Evolutionary conservation across 164 flowering plant species (phyloP), one percentile per base, ranked within the genome.

Genomic region (Hamamelis virginiana): DNA sequence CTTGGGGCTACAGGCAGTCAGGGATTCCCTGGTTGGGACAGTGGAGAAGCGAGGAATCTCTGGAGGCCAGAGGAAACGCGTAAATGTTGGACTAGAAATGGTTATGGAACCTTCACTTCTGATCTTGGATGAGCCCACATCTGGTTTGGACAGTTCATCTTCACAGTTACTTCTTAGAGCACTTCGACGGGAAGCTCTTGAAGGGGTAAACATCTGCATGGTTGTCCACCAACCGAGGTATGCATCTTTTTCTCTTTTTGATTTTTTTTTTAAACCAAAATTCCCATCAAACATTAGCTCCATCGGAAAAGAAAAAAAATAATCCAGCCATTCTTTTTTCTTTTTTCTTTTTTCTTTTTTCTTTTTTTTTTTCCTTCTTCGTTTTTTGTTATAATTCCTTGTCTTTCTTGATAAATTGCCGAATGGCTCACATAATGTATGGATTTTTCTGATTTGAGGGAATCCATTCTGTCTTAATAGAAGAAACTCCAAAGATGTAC

Each of bases 221-320:
- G 92, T 88, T 64, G 89, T 88, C 73, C 90, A 88, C 77, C 92
- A 88, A 74, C 92, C 92, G 14, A 88, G 94, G 92, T 82, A 77
- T 18, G 52, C 22, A 21, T 28, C 38, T 15, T 16, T 38, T 9
- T 22, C 23, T 5, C 46, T 43, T 14, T 43, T n/a, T n/a, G n/a
- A n/a, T n/a, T n/a, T 51, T 9, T 12, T 28, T 33, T 8, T 21
- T 4, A 22, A 19, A 1, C 66, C 19, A 41, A 45, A 19, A 44
- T 4, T 44, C 28, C 25, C 47, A 63, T 16, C 1, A 3, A 19
- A 18, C n/a, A 8, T 18, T 51, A 19, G 6, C n/a, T 19, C 9
- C 21, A 51, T 1, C 19, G 19, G 41, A 33, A 33, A 33, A 33
- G n/a, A 33, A 33, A 6, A 6, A 33, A 33, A 33, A 33, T 33